phyloP scores from a whole-genome alignment of 129 eudicot genomes.

The Escallonia herrerae region DNA sequence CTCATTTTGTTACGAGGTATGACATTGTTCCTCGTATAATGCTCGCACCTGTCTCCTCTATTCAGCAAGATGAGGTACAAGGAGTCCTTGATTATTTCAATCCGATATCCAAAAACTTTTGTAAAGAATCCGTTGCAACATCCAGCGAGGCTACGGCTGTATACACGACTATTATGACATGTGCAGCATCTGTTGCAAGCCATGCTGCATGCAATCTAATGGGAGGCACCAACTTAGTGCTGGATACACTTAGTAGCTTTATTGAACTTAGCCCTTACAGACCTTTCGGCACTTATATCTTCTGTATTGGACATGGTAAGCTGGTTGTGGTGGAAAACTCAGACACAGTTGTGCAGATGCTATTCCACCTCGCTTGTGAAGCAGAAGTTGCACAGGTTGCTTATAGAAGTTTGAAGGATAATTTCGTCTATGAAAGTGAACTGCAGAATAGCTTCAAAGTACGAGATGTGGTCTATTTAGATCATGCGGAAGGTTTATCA shows the following conservation, averaged over 20 bases:
- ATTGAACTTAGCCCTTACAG: conserved; percentile 82
- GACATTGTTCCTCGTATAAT: conserved; percentile 76
- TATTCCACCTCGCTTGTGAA: conserved; percentile 57
- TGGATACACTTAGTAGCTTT: conserved; percentile 53
- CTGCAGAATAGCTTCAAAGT: conserved; percentile 39
- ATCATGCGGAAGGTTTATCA: conserved; percentile 43
- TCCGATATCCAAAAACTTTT: neutral
- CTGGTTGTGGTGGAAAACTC: conserved; percentile 45
- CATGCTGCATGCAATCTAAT: conserved; percentile 64
- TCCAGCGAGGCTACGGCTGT: conserved; percentile 41
- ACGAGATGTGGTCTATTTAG: conserved; percentile 61
- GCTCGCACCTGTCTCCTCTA: conserved; percentile 59
- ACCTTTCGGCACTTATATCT: conserved; percentile 68
- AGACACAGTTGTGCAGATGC: conserved; percentile 60
- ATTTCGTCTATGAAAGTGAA: conserved; percentile 35
- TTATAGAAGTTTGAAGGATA: conserved; percentile 40
- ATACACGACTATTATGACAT: conserved; percentile 44
- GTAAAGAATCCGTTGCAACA: conserved; percentile 1
- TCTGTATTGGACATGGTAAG: conserved; percentile 59
- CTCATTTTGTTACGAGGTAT: conserved; percentile 55
- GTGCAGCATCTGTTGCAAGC: conserved; percentile 49
- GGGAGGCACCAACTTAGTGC: conserved; percentile 61
- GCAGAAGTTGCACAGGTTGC: conserved; percentile 27
- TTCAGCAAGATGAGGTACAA: conserved; percentile 20
- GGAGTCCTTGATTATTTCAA: conserved; percentile 38